Evolutionary conservation across 495 filamentous ascomycete species (phyloP), one percentile per base, ranked within the genome.

Genomic region (Neurospora sp.): DNA sequence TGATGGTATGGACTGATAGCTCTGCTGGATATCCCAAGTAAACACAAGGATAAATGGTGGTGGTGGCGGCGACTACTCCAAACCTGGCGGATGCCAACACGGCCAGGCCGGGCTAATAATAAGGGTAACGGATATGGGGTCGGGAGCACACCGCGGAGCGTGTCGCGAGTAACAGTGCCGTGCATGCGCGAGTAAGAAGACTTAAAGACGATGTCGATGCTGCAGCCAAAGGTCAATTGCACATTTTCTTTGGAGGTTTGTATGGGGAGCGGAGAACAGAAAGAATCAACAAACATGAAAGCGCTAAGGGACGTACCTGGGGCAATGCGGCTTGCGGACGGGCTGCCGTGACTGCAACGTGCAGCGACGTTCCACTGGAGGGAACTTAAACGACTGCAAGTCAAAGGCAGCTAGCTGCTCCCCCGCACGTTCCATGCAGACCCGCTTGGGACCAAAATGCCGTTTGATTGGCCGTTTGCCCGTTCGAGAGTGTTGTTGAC

Each of bases 251-350:
- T 42, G 66, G 44, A 69, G 72, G 70, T 76, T 75, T 73, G 41
- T 69, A 40, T 42, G 66, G 40, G 68, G 73, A 69, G 76, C 76
- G 71, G 76, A 74, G 76, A 72, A 76, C 70, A 74, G 73, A 77
- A 77, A 76, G 79, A 79, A 79, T 78, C 75, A 79, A 80, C 75
- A 79, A 81, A 80, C 77, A 80, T 75, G 71, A 61, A 73, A 69
- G 74, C 79, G 77, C 72, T 76, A 66, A 66, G 53, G 53, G 27
- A 66, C 53, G 53, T 66, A 75, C 79, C 74, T 76, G 75, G 79
- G 79, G 78, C 76, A 80, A 80, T 80, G 77, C 73, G 76, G 27
- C 53, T 31, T 66, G 27, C 53, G 53, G 27, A 66, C 53, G 53
- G 53, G 53, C 53, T 66, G 53, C 27, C 53, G 53, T 66, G 53